Base-by-base conservation (phyloP, 2,329 filamentous ascomycete species). In the Ampelomyces quisqualis region DNA sequence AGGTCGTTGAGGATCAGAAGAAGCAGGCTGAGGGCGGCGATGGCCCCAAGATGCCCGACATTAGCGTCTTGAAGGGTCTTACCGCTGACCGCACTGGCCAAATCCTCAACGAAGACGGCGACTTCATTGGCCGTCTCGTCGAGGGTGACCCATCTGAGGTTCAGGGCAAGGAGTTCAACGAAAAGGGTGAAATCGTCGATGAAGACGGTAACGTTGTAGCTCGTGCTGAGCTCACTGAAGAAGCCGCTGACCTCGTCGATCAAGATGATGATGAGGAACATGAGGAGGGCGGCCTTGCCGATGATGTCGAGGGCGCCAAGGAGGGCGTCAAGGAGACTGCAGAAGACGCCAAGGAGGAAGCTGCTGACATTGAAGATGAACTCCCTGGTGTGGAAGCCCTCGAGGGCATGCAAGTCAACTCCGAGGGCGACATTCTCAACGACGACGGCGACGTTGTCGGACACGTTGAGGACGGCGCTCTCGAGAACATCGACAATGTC, bases 131-230 rank as follows among this genome's bases (percentile, higher is more conserved):
- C 8, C 69, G 67, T 30, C 63, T 77, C 17, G 59, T 69, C 30
- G 74, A 76, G 29, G 74, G 74, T 35, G 70, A 77, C 45, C 72
- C 73, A 41, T 53, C 69, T 22, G 62, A 75, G 38, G 72, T 77
- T 23, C 62, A 73, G 53, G 73, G 74, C 55, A 67, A 68, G 38
- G 71, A 70, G 30, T 71, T 77, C 47, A 78, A 79, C 52, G 71
- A 75, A 45, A 67, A 77, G 18, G 77, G 77, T 36, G 75, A 78
- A 52, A 77, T 80, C 45, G 59, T 78, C n/a, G 74, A 79, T 44
- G 70, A 77, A 3, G 69, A 76, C 3, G 77, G 77, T 38, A 74
- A 77, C 33, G 71, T 78, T 34, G 66, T 79, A 37, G 77, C 77
- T 39, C 72, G 72, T 39, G 75, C 77, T 3, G 70, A 76, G 38